Percentiles rank a stretch among this genome's conserved stretches.
Conservation (phyloP, 1,284 basidiomycete species). For the Puccinia horiana region DNA sequence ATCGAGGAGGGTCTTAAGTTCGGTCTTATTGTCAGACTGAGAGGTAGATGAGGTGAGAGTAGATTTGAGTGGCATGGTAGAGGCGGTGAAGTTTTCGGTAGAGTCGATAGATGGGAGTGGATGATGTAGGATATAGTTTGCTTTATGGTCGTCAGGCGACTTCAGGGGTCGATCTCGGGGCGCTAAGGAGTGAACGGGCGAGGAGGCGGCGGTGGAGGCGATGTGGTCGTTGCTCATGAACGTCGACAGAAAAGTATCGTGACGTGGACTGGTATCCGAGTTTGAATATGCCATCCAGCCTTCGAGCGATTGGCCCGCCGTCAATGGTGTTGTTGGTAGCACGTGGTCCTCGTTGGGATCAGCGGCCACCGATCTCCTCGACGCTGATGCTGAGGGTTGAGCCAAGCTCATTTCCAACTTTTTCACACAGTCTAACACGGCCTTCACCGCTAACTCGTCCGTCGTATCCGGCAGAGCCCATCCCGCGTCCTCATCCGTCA, state of each 20-base stretch:
- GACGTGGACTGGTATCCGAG: not conserved
- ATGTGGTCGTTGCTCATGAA: slow-evolving; percentile 13
- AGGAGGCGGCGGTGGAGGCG: slow-evolving; percentile 14
- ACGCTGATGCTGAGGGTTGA: not conserved
- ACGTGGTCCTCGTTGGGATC: not conserved
- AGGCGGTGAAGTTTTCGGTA: slow-evolving; percentile 11
- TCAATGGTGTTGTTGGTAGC: not conserved
- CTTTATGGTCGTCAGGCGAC: not conserved
- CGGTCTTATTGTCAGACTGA: slow-evolving; percentile 8
- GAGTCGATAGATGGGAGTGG: not conserved
- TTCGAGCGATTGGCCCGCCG: slow-evolving; percentile 5
- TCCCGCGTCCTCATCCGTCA: slow-evolving; percentile 53
- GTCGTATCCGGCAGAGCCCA: slow-evolving; percentile 55
- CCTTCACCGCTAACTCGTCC: slow-evolving; percentile 7
- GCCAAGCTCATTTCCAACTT: not conserved
- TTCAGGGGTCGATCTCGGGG: not conserved
- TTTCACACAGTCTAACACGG: not conserved
- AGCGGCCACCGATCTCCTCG: not conserved
- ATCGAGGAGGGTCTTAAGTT: slow-evolving; percentile 19
- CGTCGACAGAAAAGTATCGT: not conserved
- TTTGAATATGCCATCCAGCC: slow-evolving; percentile 1
- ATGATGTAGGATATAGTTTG: not conserved
- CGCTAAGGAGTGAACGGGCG: slow-evolving; percentile 18
- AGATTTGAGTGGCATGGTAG: not conserved
- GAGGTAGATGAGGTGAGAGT: slow-evolving; percentile 20